These are phyloP conservation scores for Aureobasidium sp. DNA, from an alignment of 2,329 filamentous ascomycete genomes.

Conservation along the genomic window DNA sequence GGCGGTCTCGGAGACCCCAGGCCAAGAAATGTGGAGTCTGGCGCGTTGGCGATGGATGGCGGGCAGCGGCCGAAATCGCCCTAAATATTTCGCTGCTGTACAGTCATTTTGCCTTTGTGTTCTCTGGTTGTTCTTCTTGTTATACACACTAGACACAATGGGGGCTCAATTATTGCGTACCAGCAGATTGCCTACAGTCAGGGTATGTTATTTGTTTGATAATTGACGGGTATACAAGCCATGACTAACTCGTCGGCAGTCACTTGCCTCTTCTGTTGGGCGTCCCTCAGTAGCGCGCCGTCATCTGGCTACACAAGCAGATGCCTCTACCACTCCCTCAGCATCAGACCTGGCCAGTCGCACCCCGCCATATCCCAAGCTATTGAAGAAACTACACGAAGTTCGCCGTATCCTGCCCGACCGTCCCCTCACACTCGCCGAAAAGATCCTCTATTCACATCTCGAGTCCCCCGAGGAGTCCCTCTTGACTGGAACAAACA, in stretches of 20 bases:
- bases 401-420: constrained; percentile 63
- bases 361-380: constrained; percentile 74
- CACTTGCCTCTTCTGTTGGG: constrained; percentile 12
- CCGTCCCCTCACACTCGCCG: constrained; percentile 72
- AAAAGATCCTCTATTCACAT: constrained; percentile 98
- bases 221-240: neutral
- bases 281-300: constrained; percentile 18
- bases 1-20: neutral
- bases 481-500: constrained; percentile 72
- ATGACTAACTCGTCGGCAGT: constrained; percentile 9
- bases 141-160: constrained; percentile 8
- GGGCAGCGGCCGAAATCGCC: constrained; percentile 1
- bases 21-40: constrained; percentile 2
- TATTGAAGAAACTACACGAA: constrained; percentile 67
- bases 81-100: constrained; percentile 1
- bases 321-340: constrained; percentile 14
- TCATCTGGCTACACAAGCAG: constrained; percentile 28
- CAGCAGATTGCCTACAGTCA: constrained; percentile 17
- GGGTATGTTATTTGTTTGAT: neutral
- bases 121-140: neutral
- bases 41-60: neutral
- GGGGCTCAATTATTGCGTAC: constrained; percentile 14
- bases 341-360: constrained; percentile 44
- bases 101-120: neutral
- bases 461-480: constrained; percentile 84